Conservation (phyloP, 179 eudicot species). For the Gypsophila paniculata region DNA sequence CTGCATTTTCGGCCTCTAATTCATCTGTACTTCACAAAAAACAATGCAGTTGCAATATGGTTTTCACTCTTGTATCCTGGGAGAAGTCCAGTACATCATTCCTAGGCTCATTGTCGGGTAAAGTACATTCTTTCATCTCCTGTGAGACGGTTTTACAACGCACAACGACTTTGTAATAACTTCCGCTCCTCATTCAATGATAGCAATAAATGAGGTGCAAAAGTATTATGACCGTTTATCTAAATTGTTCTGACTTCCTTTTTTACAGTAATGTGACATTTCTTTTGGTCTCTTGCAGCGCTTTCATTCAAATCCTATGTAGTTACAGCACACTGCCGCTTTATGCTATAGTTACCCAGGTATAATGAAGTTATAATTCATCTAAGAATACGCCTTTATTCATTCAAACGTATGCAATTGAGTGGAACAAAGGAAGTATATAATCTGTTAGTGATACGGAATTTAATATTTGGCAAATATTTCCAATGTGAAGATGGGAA, state of each 20-base stretch:
- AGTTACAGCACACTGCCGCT: slow-evolving; percentile 98
- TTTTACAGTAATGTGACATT: background rate
- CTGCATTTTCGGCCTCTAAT: background rate
- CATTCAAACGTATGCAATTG: too few relatives aligned
- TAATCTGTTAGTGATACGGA: background rate
- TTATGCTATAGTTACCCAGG: slow-evolving; percentile 96
- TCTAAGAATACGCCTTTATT: too few relatives aligned
- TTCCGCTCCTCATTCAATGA: too few relatives aligned
- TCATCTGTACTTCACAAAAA: background rate
- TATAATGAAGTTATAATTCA: slow-evolving; percentile 17
- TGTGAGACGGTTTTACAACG: background rate
- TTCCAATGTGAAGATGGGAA: slow-evolving; percentile 69
- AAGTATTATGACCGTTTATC: too few relatives aligned
- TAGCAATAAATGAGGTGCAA: too few relatives aligned
- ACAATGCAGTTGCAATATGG: slow-evolving; percentile 52
- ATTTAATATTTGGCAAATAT: background rate
- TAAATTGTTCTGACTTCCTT: background rate
- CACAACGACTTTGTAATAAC: too few relatives aligned
- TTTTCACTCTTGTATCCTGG: slow-evolving; percentile 87
- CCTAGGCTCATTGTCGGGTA: slow-evolving; percentile 89
- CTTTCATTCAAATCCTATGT: slow-evolving; percentile 74
- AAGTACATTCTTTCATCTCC: background rate
- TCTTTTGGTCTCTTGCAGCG: slow-evolving; percentile 38
- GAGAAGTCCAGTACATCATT: slow-evolving; percentile 56
- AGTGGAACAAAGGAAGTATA: background rate